Evolutionary conservation across 208 protist genomes (phyloP).

Genomic region (Crithidia expoeki): DNA sequence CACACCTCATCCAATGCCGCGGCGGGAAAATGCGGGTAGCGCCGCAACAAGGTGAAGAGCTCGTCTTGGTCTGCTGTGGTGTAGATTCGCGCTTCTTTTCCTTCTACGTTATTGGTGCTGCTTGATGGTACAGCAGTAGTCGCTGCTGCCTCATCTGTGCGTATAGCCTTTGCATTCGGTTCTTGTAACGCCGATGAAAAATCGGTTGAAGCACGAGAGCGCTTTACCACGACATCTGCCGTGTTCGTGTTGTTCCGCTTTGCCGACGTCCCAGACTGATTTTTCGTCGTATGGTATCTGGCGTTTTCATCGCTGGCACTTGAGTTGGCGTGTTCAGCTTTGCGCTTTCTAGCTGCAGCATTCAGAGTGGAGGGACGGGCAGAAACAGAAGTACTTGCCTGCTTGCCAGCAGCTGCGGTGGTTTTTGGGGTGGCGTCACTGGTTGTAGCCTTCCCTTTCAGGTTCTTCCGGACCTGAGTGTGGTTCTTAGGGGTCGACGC

Average conservation of each 20-base stretch:
- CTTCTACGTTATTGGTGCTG: not conserved
- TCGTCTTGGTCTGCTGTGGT: not conserved
- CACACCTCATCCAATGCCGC: not conserved
- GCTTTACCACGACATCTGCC: not conserved
- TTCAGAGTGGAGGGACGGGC: too few relatives aligned
- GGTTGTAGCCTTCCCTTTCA: not conserved
- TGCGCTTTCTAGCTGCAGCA: too few relatives aligned
- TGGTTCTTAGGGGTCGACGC: not conserved
- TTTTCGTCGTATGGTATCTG: too few relatives aligned
- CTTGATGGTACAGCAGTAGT: not conserved
- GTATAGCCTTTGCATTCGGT: not conserved
- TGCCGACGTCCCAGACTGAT: too few relatives aligned
- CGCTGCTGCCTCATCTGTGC: not conserved
- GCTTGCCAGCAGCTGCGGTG: too few relatives aligned
- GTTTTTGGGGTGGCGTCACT: not conserved
- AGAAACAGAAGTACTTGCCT: too few relatives aligned
- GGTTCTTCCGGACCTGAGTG: not conserved
- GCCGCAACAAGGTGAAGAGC: conserved; percentile 4
- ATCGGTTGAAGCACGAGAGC: not conserved
- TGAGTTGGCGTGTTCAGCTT: too few relatives aligned
- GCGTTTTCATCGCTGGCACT: too few relatives aligned
- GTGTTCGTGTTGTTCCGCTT: not conserved
- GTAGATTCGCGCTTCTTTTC: not conserved
- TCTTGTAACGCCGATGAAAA: not conserved
- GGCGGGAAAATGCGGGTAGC: conserved; percentile 2